phyloP scores from a whole-genome alignment of 2,329 filamentous ascomycete genomes.

The Pseudogymnoascus sp. region DNA sequence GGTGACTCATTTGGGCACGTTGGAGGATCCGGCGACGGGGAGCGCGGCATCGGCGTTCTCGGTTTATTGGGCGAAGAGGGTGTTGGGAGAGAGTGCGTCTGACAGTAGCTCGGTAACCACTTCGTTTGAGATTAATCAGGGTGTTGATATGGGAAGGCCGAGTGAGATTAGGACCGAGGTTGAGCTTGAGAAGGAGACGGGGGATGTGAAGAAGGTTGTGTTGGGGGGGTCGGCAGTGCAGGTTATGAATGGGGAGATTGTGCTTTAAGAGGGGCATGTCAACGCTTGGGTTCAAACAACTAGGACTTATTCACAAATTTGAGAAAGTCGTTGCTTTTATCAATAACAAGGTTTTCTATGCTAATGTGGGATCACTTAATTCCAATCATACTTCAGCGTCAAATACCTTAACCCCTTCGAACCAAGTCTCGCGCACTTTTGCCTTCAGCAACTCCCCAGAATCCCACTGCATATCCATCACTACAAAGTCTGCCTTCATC shows the following conservation, averaged over 20 bases:
- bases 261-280: slow-evolving; percentile 19
- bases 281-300: slow-evolving; percentile 47
- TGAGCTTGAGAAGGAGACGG: slow-evolving; percentile 13
- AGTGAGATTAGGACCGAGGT: slow-evolving; percentile 24
- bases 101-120: neutral
- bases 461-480: too few species aligned
- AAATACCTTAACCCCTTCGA: too few species aligned
- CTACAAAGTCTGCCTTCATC: too few species aligned
- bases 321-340: slow-evolving; percentile 17
- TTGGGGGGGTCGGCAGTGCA: slow-evolving; percentile 19
- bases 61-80: slow-evolving; percentile 45
- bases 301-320: slow-evolving; percentile 48
- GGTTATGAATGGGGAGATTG: slow-evolving; percentile 22
- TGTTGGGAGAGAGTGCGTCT: slow-evolving; percentile 35
- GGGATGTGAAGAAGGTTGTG: slow-evolving; percentile 18
- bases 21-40: slow-evolving; percentile 57
- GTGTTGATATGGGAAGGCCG: slow-evolving; percentile 55
- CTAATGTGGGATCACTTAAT: too few species aligned
- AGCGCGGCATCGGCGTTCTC: slow-evolving; percentile 53
- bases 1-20: slow-evolving; percentile 36
- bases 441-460: too few species aligned
- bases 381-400: too few species aligned
- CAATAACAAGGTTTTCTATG: too few species aligned
- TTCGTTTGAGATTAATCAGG: slow-evolving; percentile 47
- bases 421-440: too few species aligned